Base-by-base conservation (phyloP, 73 alveolate species). In the Uronychia setigera region DNA sequence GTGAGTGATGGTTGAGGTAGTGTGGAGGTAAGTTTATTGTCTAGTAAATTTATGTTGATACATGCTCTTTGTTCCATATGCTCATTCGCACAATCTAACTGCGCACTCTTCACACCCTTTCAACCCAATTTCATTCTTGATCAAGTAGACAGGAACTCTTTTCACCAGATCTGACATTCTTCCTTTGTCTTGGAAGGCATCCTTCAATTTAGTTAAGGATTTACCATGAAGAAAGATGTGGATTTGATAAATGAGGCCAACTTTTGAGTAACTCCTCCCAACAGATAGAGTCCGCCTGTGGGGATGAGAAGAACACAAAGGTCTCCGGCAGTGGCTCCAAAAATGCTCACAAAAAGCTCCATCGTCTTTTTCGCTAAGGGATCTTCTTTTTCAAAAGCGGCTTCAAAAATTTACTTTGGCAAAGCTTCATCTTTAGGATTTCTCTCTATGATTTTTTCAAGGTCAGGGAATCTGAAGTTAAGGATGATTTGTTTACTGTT, bases 61-160 rank as follows among this genome's bases (percentile, higher is more conserved):
- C n/a, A n/a, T n/a, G n/a, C n/a, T n/a, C n/a, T n/a, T n/a, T n/a
- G n/a, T n/a, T n/a, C n/a, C n/a, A n/a, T n/a, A n/a, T n/a, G n/a
- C 31, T n/a, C 28, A 67, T 67, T 67, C 31, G 31, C 19, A 67
- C 28, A 76, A 28, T 86, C 92, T 86, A 31, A 79, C 25, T 14
- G 92, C 92, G 60, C 33, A 60, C 80, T 86, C 92, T 31, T 86
- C 88, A 80, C 87, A 85, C 9, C 92, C 92, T 58, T 34, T n/a
- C 27, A 59, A 35, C 11, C 88, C 92, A 57, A 86, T 79, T 26
- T 86, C 88, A 31, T 58, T 35, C 30, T 86, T 86, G 27, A 86
- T 88, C 1, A 86, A 25, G 33, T 77, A 86, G 32, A 86, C 31
- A 31, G 88, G 92, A 13, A 86, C 32, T 27, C 46, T 31, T 27